Evolutionary conservation across 2,329 filamentous ascomycete genomes (phyloP).

Genomic region (Canariomyces notabilis): DNA sequence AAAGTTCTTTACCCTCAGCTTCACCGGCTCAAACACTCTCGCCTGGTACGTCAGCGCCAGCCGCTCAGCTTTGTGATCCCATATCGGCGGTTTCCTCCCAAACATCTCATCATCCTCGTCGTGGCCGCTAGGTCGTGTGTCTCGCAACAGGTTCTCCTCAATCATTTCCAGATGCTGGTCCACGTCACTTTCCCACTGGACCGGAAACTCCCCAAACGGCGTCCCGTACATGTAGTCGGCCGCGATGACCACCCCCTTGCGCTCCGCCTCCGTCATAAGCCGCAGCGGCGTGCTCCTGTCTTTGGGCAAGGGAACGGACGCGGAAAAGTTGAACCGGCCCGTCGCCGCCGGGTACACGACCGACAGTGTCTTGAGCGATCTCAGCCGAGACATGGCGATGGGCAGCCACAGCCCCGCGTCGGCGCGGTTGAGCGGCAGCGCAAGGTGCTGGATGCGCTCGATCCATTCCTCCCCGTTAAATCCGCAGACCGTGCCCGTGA

Average conservation of each 20-base stretch:
- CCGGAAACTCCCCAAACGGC: background rate
- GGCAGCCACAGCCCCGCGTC: background rate
- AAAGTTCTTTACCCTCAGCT: too few species aligned
- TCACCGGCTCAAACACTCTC: too few species aligned
- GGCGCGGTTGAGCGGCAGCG: background rate
- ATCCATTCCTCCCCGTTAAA: background rate
- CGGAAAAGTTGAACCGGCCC: background rate
- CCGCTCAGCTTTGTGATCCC: background rate
- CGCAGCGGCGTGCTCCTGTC: background rate
- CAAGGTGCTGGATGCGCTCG: background rate
- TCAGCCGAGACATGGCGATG: background rate
- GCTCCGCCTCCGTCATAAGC: background rate
- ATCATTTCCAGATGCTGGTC: background rate
- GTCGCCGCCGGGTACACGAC: slow-evolving; percentile 4
- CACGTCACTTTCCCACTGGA: background rate
- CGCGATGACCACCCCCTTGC: background rate
- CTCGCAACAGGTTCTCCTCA: too few species aligned
- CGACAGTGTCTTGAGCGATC: slow-evolving; percentile 3
- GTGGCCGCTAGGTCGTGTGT: too few species aligned
- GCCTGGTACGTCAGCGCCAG: too few species aligned
- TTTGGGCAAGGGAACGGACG: background rate
- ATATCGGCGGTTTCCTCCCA: background rate
- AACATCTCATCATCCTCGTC: background rate
- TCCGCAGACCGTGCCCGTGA: background rate
- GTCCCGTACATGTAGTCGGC: slow-evolving; percentile 4